These are phyloP conservation scores for Phylloporus arenicola DNA, from an alignment of 768 basidiomycete species.

Conservation along the genomic window DNA sequence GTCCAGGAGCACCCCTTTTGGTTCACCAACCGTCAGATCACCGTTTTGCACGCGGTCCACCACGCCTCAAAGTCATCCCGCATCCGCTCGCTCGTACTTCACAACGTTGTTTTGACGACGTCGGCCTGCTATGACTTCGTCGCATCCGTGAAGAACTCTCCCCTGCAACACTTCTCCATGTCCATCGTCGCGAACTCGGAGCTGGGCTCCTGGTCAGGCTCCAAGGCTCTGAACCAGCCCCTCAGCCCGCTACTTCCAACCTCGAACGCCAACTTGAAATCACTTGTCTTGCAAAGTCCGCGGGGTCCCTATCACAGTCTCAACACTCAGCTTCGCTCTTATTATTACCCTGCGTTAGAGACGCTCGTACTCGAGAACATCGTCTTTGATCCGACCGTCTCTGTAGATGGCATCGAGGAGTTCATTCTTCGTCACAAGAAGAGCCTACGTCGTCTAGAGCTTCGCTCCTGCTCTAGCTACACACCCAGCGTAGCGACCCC, in stretches of 20 bases:
- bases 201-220: slow-evolving; percentile 27
- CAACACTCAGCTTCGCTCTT: slow-evolving; percentile 15
- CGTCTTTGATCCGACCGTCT: slow-evolving; percentile 21
- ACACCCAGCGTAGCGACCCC: slow-evolving; percentile 9
- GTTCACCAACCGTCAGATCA: slow-evolving; percentile 27
- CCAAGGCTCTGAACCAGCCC: slow-evolving; percentile 24
- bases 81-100: slow-evolving; percentile 21
- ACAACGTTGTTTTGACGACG: slow-evolving; percentile 25
- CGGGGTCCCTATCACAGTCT: slow-evolving; percentile 28
- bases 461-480: slow-evolving; percentile 26
- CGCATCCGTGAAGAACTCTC: slow-evolving; percentile 19
- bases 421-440: slow-evolving; percentile 30
- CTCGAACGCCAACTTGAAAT: slow-evolving; percentile 16
- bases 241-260: slow-evolving; percentile 23
- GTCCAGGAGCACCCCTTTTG: slow-evolving; percentile 27
- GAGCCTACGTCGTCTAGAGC: slow-evolving; percentile 19
- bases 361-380: slow-evolving; percentile 27
- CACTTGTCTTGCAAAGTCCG: slow-evolving; percentile 25
- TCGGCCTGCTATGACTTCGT: slow-evolving; percentile 25
- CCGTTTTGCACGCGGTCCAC: slow-evolving; percentile 22
- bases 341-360: slow-evolving; percentile 23
- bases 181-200: slow-evolving; percentile 30
- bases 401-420: slow-evolving; percentile 23
- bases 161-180: slow-evolving; percentile 28
- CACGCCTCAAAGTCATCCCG: slow-evolving; percentile 16